Percentiles rank a stretch among this genome's conserved stretches.
phyloP scores from a whole-genome alignment of 1,284 basidiomycete genomes.

The Psilocybe mexicana region DNA sequence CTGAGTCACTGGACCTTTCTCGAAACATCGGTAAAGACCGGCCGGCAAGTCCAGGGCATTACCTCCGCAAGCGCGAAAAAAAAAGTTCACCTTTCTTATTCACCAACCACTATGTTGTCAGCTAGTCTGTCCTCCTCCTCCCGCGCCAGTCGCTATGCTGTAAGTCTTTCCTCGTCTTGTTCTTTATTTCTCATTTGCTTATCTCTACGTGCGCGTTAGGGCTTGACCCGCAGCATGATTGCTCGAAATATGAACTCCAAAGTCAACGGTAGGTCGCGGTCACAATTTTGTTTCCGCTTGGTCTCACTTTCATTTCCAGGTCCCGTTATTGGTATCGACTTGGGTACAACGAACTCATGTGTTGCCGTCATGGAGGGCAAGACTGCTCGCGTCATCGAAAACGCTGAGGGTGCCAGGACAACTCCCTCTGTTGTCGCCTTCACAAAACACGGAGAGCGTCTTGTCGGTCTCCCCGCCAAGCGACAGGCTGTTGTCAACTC shows the following conservation, averaged over 20 bases:
- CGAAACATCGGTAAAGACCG: conserved; percentile 38
- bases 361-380: conserved; percentile 96
- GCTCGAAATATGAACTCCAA: conserved; percentile 84
- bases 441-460: conserved; percentile 92
- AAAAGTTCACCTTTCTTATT: conserved; percentile 36
- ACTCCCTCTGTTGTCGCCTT: conserved; percentile 99
- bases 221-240: conserved; percentile 67
- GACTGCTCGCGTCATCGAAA: conserved; percentile 94
- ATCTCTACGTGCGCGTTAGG: conserved; percentile 37
- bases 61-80: conserved; percentile 44
- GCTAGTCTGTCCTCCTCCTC: conserved; percentile 60
- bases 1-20: conserved; percentile 22
- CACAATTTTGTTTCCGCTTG: neutral
- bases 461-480: conserved; percentile 96
- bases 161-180: conserved; percentile 34
- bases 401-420: conserved; percentile 96
- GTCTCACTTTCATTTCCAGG: conserved; percentile 40
- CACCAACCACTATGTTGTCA: conserved; percentile 60
- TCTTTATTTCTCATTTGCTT: neutral
- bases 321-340: conserved; percentile 82
- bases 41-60: conserved; percentile 35
- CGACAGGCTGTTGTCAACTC: conserved; percentile 97
- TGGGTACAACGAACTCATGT: conserved; percentile 91
- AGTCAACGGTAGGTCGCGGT: conserved; percentile 59
- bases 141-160: conserved; percentile 67